These are phyloP conservation scores for Hyphopichia homilentoma DNA, from an alignment of 805 yeast species.

Conservation along the genomic window DNA sequence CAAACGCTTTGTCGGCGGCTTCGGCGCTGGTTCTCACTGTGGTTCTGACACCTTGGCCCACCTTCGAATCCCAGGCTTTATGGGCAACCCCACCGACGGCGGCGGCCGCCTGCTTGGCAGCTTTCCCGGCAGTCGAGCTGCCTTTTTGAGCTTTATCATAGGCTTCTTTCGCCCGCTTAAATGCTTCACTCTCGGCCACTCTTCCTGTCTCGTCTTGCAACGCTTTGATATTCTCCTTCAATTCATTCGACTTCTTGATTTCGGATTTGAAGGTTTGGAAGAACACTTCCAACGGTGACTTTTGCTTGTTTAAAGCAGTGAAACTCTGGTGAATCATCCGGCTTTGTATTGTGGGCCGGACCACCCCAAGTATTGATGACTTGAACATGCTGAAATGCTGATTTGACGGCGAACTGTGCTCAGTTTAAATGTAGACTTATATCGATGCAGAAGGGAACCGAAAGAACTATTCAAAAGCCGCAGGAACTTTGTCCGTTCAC, in stretches of 20 bases:
- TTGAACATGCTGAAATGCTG: too few relatives aligned
- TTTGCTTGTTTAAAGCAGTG: conserved; percentile 26
- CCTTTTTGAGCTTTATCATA: conserved; percentile 78
- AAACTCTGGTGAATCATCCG: conserved; percentile 16
- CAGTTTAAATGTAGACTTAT: too few relatives aligned
- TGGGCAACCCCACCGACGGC: conserved; percentile 86
- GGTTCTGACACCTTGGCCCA: conserved; percentile 82
- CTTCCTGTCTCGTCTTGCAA: conserved; percentile 94
- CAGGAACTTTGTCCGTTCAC: too few relatives aligned
- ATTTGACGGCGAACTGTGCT: too few relatives aligned
- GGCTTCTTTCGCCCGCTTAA: conserved; percentile 89
- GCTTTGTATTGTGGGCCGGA: too few relatives aligned
- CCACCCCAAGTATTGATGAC: too few relatives aligned
- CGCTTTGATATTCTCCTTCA: conserved; percentile 90
- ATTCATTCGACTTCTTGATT: conserved; percentile 85
- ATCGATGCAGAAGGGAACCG: too few relatives aligned
- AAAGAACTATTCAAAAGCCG: too few relatives aligned
- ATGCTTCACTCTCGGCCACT: conserved; percentile 90
- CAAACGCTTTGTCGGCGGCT: conserved; percentile 80
- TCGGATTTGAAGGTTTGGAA: conserved; percentile 88
- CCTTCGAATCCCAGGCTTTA: conserved; percentile 94
- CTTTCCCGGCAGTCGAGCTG: conserved; percentile 63
- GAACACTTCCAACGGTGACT: conserved; percentile 88
- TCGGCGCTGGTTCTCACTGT: conserved; percentile 83
- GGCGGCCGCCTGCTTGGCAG: conserved; percentile 86